phyloP scores from a whole-genome alignment of 73 alveolate genomes.

The Breviolum minutum region DNA sequence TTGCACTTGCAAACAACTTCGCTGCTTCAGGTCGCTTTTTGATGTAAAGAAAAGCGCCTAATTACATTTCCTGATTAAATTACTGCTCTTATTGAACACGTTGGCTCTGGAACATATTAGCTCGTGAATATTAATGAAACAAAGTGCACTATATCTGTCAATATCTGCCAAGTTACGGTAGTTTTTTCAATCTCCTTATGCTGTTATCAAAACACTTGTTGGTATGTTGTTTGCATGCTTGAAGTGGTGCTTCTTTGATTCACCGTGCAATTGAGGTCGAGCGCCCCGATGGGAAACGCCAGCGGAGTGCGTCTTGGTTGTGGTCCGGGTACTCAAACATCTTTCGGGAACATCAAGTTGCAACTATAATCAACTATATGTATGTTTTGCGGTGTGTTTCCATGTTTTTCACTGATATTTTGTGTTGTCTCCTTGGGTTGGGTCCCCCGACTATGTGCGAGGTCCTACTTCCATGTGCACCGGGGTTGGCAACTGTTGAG shows the following conservation, averaged over 20 bases:
- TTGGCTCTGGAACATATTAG: too few relatives aligned
- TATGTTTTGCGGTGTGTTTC: not conserved
- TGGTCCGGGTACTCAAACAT: constrained; percentile 18
- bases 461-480: constrained; percentile 93
- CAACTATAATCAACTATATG: not conserved
- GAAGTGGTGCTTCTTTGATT: too few relatives aligned
- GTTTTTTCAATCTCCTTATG: too few relatives aligned
- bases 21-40: too few relatives aligned
- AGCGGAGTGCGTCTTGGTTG: constrained; percentile 66
- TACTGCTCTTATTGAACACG: too few relatives aligned
- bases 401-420: not conserved
- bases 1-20: too few relatives aligned
- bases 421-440: not conserved
- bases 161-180: too few relatives aligned
- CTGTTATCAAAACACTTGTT: not conserved
- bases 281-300: constrained; percentile 58
- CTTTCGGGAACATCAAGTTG: not conserved
- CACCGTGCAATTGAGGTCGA: not conserved
- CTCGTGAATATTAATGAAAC: too few relatives aligned
- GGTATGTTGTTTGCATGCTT: not conserved
- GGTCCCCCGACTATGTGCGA: not conserved
- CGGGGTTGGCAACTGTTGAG: constrained; percentile 61
- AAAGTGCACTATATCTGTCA: too few relatives aligned
- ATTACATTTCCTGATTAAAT: too few relatives aligned
- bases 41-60: too few relatives aligned